A percentile compares a stretch with the other conserved stretches of the same genome.
These are phyloP conservation scores for Pisolithus orientalis DNA, from an alignment of 768 basidiomycete genomes.

Conservation along the genomic window DNA sequence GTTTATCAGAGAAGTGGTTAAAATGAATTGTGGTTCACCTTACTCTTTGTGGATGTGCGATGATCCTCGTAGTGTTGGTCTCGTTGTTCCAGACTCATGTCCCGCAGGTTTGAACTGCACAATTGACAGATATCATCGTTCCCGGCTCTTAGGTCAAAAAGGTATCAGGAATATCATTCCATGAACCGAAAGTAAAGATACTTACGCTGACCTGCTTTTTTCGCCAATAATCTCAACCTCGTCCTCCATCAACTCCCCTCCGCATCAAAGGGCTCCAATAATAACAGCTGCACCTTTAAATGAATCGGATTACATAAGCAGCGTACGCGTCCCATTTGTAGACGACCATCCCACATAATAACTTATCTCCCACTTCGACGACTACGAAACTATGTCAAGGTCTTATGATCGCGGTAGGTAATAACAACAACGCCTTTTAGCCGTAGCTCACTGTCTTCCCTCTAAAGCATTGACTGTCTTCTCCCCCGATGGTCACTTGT, in stretches of 20 bases:
- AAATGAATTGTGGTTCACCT: background rate
- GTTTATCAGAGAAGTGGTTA: background rate
- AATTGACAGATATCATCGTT: constrained; percentile 40
- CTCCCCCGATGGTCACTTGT: constrained; percentile 97
- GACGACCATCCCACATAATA: background rate
- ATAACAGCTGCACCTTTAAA: no score
- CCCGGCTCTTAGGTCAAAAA: background rate
- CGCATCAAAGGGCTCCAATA: background rate
- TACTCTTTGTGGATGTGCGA: constrained; percentile 17
- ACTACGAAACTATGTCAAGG: constrained; percentile 60
- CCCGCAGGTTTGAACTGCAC: constrained; percentile 39
- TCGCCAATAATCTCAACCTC: constrained; percentile 21
- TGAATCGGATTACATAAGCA: no score
- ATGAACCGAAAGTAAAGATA: background rate
- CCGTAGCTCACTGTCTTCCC: constrained; percentile 2
- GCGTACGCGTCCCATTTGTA: constrained; percentile 37
- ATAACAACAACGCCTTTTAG: background rate
- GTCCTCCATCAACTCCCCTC: constrained; percentile 9
- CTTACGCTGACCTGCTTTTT: constrained; percentile 9
- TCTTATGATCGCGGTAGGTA: constrained; percentile 91
- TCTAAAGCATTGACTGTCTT: constrained; percentile 87
- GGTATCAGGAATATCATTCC: background rate
- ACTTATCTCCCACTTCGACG: background rate
- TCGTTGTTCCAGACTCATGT: constrained; percentile 33
- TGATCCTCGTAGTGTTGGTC: constrained; percentile 54